These are phyloP conservation scores for Pulveroboletus ravenelii DNA, from an alignment of 768 basidiomycete genomes.

Conservation along the genomic window DNA sequence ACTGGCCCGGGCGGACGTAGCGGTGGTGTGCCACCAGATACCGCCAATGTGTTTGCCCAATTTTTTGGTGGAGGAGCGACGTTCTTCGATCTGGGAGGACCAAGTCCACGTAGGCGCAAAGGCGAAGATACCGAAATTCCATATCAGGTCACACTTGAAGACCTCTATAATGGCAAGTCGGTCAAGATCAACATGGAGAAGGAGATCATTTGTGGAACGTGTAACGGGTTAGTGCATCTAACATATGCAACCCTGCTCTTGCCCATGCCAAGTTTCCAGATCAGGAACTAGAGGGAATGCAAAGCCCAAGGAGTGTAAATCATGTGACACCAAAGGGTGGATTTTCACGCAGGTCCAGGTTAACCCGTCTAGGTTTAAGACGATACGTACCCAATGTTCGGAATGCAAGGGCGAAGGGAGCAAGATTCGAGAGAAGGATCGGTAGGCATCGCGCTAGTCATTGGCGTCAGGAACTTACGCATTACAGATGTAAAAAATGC, in stretches of 20 bases:
- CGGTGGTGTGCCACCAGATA: constrained; percentile 42
- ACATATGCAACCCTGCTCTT: background rate
- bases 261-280: constrained; percentile 36
- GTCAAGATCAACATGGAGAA: constrained; percentile 89
- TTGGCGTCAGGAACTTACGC: constrained; percentile 1
- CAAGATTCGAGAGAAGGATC: constrained; percentile 78
- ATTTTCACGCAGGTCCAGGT: constrained; percentile 54
- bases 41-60: constrained; percentile 69
- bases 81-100: constrained; percentile 61
- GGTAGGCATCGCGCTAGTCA: constrained; percentile 39
- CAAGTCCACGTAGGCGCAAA: constrained; percentile 44
- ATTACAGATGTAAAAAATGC: constrained; percentile 86
- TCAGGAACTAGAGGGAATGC: constrained; percentile 78
- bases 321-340: constrained; percentile 83
- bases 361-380: constrained; percentile 43
- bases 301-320: constrained; percentile 79
- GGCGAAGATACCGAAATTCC: constrained; percentile 73
- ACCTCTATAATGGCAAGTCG: constrained; percentile 86
- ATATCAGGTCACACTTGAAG: constrained; percentile 85
- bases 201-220: constrained; percentile 69
- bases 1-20: constrained; percentile 43
- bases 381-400: constrained; percentile 54
- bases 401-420: constrained; percentile 67
- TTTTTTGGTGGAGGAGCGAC: constrained; percentile 60
- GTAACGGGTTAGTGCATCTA: constrained; percentile 60